A percentile compares a stretch with the other conserved stretches of the same genome.
phyloP scores from a whole-genome alignment of 2,329 filamentous ascomycete genomes.

The Calonectria hawksworthii region DNA sequence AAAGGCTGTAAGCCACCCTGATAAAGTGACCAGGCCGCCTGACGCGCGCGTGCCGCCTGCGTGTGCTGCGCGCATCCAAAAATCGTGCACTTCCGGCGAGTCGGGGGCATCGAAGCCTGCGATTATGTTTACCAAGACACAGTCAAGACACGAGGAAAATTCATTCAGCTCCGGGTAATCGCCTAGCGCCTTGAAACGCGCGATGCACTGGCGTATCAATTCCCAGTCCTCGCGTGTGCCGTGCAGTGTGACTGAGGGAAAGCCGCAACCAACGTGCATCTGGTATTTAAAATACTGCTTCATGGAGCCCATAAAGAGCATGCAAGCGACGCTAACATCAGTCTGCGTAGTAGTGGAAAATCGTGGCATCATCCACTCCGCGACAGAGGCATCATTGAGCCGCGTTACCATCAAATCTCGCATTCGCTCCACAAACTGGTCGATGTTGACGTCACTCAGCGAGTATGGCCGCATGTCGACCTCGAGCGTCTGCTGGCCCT shows the following conservation, averaged over 20 bases:
- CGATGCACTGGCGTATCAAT: not conserved
- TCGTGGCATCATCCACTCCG: conserved; percentile 23
- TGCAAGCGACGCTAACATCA: conserved; percentile 22
- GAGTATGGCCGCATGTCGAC: conserved; percentile 10
- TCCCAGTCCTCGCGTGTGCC: conserved; percentile 28
- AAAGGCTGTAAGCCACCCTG: conserved; percentile 35
- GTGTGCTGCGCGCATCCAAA: conserved; percentile 37
- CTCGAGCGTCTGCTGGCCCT: conserved; percentile 2
- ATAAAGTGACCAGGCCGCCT: conserved; percentile 7
- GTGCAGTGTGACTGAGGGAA: conserved; percentile 20
- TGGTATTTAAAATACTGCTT: conserved; percentile 31
- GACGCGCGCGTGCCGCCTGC: conserved; percentile 20
- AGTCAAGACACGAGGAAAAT: not conserved
- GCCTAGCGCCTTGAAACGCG: conserved; percentile 13
- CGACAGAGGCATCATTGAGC: not conserved
- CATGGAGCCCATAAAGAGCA: conserved; percentile 32
- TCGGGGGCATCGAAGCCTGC: conserved; percentile 32
- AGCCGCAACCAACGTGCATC: conserved; percentile 20
- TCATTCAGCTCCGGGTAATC: not conserved
- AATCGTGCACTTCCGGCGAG: conserved; percentile 23
- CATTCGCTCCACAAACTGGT: conserved; percentile 10
- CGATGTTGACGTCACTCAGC: conserved; percentile 4
- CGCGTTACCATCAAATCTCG: not conserved
- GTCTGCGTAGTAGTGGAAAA: conserved; percentile 22
- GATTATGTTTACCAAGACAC: conserved; percentile 25